Conservation (phyloP, 352 stramenopile genomes). For the Globisporangium solare region DNA sequence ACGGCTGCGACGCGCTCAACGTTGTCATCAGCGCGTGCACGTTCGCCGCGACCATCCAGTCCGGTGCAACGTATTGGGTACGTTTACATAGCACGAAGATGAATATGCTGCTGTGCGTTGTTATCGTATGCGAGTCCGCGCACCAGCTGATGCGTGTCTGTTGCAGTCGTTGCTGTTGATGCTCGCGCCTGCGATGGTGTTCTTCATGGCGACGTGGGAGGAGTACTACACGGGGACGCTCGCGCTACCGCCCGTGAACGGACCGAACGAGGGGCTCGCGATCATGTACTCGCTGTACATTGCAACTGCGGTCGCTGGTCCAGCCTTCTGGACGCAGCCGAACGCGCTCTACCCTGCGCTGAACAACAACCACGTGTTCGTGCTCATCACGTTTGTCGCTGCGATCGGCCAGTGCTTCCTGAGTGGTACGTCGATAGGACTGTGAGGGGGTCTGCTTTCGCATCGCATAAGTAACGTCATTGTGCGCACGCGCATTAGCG, state of each 20-base stretch:
- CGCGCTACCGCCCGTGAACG: conserved; percentile 94
- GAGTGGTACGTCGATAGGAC: conserved; percentile 37
- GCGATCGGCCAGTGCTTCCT: conserved; percentile 67
- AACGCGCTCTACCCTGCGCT: conserved; percentile 58
- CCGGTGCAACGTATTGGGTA: conserved; percentile 78
- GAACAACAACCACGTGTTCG: conserved; percentile 78
- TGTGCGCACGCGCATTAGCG: conserved; percentile 24
- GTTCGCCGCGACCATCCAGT: conserved; percentile 84
- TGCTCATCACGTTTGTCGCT: conserved; percentile 63
- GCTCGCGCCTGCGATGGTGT: conserved; percentile 81
- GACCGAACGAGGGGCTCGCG: conserved; percentile 94
- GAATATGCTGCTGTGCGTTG: conserved; percentile 1
- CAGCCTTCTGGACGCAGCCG: conserved; percentile 59
- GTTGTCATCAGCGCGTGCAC: conserved; percentile 79
- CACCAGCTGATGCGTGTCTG: conserved; percentile 13
- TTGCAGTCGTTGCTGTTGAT: conserved; percentile 69
- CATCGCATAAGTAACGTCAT: not conserved
- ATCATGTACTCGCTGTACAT: conserved; percentile 86
- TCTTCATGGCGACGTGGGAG: conserved; percentile 98
- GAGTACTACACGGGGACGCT: conserved; percentile 97
- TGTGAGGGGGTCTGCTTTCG: not conserved
- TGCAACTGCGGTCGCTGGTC: conserved; percentile 53
- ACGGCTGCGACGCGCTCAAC: conserved; percentile 83
- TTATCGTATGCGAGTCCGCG: conserved; percentile 9
- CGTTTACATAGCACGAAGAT: conserved; percentile 24